Base-by-base conservation (phyloP, 2,329 filamentous ascomycete species). In the Anisogramma anomala region DNA sequence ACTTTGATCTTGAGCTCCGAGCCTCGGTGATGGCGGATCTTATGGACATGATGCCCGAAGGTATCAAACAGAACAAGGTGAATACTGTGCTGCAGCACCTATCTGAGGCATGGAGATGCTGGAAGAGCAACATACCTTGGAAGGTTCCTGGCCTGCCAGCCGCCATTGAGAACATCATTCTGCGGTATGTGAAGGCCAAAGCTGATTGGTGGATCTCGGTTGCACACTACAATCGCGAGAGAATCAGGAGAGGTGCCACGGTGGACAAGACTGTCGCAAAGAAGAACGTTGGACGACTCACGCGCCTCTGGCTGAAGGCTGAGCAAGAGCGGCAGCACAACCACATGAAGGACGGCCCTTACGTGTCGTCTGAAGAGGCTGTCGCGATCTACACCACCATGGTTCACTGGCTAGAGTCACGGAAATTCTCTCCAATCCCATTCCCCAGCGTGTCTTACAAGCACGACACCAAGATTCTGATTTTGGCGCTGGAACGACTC, bases 11-110 rank as follows among this genome's bases (percentile, higher is more conserved):
- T 42, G 91, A 98, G 63, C 78, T 98, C 37, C 85, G 91, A 55
- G 93, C 93, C 13, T 95, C 91, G 0, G 91, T 98, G 50, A 98
- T 98, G 89, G 87, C 89, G 33, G 91, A 98, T 63, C 69, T 98
- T 37, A 95, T 95, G 84, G 91, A 98, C 56, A 98, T 98, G 93
- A 98, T 98, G 91, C 91, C 91, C 0, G 93, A 98, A 59, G 91
- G 91, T 51, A 96, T 98, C 67, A 95, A 95, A 62, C 91, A 98
- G 60, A 98, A 91, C 68, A 98, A 98, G 66, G 87, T 98, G 61
- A 94, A 98, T 62, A 94, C 88, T 1, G 89, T 98, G 33, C 68
- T 98, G 40, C 91, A 96, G 57, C 93, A 98, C 71, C 66, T 98
- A 31, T 96, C 89, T 0, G 91, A 98, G 66, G 91, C 91, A 11